Percentiles rank a stretch among this genome's conserved stretches.
These are phyloP conservation scores for Mycena galopus DNA, from an alignment of 768 basidiomycete species.

Conservation along the genomic window DNA sequence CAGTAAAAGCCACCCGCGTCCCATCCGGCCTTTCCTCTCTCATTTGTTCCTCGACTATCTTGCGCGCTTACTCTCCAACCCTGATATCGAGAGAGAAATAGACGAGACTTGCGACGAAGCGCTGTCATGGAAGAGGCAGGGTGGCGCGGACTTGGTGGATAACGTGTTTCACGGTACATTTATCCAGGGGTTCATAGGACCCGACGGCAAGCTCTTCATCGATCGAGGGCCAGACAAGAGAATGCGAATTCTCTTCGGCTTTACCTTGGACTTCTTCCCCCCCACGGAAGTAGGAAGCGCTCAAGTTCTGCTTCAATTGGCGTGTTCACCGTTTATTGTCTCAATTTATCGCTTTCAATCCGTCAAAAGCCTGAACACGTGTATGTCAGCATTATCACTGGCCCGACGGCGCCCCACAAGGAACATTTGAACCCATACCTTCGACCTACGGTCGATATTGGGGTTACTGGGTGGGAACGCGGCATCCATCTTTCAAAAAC, in stretches of 20 bases:
- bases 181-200: not conserved
- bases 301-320: conserved; percentile 38
- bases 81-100: conserved; percentile 23
- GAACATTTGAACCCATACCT: conserved; percentile 37
- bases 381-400: conserved; percentile 40
- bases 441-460: no score
- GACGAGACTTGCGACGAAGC: conserved; percentile 21
- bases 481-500: no score
- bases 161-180: not conserved
- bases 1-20: conserved; percentile 5
- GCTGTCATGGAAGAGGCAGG: not conserved
- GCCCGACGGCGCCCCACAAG: conserved; percentile 37
- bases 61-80: conserved; percentile 32
- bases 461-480: no score
- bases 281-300: conserved; percentile 33
- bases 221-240: no score
- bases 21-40: conserved; percentile 32
- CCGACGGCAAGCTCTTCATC: no score
- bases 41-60: conserved; percentile 40
- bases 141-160: not conserved
- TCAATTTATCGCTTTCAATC: conserved; percentile 42
- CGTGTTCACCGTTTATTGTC: conserved; percentile 41
- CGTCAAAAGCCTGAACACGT: conserved; percentile 45
- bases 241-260: no score
- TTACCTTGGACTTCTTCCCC: conserved; percentile 44